phyloP scores from a whole-genome alignment of 2,329 filamentous ascomycete genomes.

The Colletotrichum spaethianum region DNA sequence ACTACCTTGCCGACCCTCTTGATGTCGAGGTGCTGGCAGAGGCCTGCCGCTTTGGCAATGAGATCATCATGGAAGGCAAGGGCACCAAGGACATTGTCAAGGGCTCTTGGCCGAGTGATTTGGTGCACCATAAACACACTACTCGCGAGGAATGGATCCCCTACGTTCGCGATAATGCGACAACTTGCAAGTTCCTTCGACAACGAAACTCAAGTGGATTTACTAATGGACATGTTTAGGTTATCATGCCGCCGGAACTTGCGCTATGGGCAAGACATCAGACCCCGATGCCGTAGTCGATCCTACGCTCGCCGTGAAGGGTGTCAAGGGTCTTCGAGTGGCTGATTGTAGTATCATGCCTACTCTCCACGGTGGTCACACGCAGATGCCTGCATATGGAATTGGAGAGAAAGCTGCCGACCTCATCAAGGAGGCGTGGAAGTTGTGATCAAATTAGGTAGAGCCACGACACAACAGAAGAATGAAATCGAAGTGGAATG shows the following conservation, averaged over 20 bases:
- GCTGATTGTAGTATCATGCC: constrained; percentile 69
- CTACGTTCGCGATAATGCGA: constrained; percentile 71
- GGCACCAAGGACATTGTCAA: constrained; percentile 72
- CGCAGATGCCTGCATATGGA: constrained; percentile 71
- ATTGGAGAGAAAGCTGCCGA: constrained; percentile 68
- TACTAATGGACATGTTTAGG: constrained; percentile 48
- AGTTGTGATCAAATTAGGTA: background rate
- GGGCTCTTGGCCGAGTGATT: constrained; percentile 69
- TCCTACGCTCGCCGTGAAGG: constrained; percentile 65
- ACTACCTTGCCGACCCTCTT: constrained; percentile 70
- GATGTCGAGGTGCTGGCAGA: constrained; percentile 73
- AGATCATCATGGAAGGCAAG: constrained; percentile 69
- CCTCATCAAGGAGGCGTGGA: constrained; percentile 58
- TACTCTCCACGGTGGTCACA: constrained; percentile 64
- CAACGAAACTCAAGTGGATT: background rate
- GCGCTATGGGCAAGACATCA: constrained; percentile 63
- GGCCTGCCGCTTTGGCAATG: constrained; percentile 71
- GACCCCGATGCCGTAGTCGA: constrained; percentile 68
- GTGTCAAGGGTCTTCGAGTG: constrained; percentile 67
- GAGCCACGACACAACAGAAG: background rate
- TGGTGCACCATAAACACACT: constrained; percentile 66
- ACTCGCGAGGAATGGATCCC: constrained; percentile 71
- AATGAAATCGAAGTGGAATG: background rate
- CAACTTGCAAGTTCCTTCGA: constrained; percentile 63
- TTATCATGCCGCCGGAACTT: constrained; percentile 71